A percentile compares a stretch with the other conserved stretches of the same genome.
Conservation (phyloP, 495 filamentous ascomycete genomes). For the Poronia punctata region DNA sequence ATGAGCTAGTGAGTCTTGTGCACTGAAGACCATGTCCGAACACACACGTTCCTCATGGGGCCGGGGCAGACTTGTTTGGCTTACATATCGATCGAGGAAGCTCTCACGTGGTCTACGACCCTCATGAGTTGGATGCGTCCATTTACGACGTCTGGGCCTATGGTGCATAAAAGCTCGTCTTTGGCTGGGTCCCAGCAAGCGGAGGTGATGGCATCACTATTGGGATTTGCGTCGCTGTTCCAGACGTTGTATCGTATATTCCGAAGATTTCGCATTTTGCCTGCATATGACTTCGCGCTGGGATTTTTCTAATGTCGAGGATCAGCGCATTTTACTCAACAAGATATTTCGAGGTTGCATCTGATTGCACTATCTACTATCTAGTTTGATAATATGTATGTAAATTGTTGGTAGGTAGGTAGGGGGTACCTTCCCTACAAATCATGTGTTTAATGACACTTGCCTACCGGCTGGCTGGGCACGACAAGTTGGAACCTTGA, state of each 20-base stretch:
- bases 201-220: conserved; percentile 49
- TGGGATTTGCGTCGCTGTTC: conserved; percentile 38
- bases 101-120: conserved; percentile 32
- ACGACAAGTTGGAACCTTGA: too few relatives aligned
- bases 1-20: conserved; percentile 7
- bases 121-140: conserved; percentile 60
- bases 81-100: conserved; percentile 38
- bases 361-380: too few relatives aligned
- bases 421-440: too few relatives aligned
- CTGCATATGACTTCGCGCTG: too few relatives aligned
- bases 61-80: conserved; percentile 7
- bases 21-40: not conserved
- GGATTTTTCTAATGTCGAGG: too few relatives aligned
- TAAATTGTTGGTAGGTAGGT: too few relatives aligned
- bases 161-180: conserved; percentile 65
- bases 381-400: too few relatives aligned
- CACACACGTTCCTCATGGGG: not conserved
- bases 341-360: too few relatives aligned
- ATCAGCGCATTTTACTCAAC: too few relatives aligned
- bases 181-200: conserved; percentile 69
- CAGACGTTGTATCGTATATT: conserved; percentile 59
- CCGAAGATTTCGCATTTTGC: conserved; percentile 71
- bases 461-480: too few relatives aligned
- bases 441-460: too few relatives aligned
- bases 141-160: conserved; percentile 60